Evolutionary conservation across 305 asterid species (phyloP).

Genomic region (Plantago lanceolata): DNA sequence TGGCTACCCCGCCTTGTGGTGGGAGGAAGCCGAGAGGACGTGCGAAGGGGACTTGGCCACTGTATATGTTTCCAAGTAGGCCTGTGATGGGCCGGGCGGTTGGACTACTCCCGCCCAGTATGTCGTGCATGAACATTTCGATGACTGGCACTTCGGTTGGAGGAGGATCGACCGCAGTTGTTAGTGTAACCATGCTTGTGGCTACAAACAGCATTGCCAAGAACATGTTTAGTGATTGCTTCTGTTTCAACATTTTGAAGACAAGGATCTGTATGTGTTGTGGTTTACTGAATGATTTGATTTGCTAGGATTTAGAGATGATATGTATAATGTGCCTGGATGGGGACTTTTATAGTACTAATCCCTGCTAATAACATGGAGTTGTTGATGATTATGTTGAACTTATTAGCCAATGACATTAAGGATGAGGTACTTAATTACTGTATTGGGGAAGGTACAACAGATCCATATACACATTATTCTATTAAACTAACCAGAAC

Average conservation of each 20-base stretch:
- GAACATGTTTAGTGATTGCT: background rate
- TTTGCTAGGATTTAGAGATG: background rate
- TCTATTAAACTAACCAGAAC: slow-evolving; percentile 6
- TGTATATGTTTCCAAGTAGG: slow-evolving; percentile 70
- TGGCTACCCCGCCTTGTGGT: slow-evolving; percentile 50
- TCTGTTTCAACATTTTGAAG: slow-evolving; percentile 8
- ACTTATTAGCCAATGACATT: background rate
- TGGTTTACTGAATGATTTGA: background rate
- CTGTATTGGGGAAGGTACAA: background rate
- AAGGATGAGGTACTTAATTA: background rate
- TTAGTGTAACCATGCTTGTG: slow-evolving; percentile 15
- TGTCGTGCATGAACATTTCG: slow-evolving; percentile 17
- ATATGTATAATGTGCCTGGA: background rate
- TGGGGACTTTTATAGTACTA: background rate
- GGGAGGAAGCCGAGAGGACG: slow-evolving; percentile 63
- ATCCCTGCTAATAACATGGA: slow-evolving; percentile 7
- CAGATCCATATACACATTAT: background rate
- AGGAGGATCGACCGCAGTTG: slow-evolving; percentile 29
- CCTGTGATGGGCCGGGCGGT: slow-evolving; percentile 90
- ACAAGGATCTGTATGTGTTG: background rate
- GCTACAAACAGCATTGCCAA: slow-evolving; percentile 29
- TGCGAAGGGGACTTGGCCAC: slow-evolving; percentile 89
- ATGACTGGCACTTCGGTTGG: slow-evolving; percentile 15
- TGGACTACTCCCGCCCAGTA: slow-evolving; percentile 69
- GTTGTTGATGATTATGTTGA: background rate